These are phyloP conservation scores for Hypericum androsaemum DNA, from an alignment of 345 rosid species.

Conservation along the genomic window DNA sequence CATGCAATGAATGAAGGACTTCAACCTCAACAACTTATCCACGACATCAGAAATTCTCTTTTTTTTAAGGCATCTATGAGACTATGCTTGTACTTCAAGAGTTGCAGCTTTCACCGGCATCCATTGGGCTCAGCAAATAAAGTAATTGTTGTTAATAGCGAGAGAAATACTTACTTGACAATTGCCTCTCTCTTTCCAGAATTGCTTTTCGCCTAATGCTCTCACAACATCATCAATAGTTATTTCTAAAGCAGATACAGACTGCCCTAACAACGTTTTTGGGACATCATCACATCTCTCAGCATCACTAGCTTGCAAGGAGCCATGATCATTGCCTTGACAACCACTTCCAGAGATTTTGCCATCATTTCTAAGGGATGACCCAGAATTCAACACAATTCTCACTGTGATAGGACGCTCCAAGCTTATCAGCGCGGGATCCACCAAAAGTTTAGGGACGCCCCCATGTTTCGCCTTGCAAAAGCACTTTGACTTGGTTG, in stretches of 20 bases:
- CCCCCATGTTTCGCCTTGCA: constrained; percentile 13
- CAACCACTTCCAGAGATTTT: constrained; percentile 17
- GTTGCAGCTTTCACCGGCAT: not conserved
- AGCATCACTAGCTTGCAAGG: constrained; percentile 7
- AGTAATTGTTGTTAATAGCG: not conserved
- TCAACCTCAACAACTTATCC: no score
- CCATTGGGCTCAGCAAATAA: not conserved
- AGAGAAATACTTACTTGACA: constrained; percentile 43
- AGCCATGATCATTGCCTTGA: constrained; percentile 11
- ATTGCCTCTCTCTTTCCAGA: constrained; percentile 64
- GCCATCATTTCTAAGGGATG: constrained; percentile 16
- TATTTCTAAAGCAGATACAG: constrained; percentile 28
- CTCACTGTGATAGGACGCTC: constrained; percentile 25
- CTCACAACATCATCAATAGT: constrained; percentile 51
- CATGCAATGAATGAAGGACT: no score
- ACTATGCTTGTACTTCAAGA: no score
- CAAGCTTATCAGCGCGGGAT: constrained; percentile 15
- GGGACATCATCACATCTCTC: constrained; percentile 16
- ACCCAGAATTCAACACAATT: constrained; percentile 25
- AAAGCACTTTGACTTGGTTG: constrained; percentile 11
- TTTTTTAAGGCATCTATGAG: no score
- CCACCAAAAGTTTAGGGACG: constrained; percentile 15
- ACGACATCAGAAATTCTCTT: no score
- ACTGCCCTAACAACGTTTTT: constrained; percentile 26
- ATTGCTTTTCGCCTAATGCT: constrained; percentile 55